Evolutionary conservation across 176 grass and related monocot species (phyloP).

Genomic region (Aegilops sharonensis): DNA sequence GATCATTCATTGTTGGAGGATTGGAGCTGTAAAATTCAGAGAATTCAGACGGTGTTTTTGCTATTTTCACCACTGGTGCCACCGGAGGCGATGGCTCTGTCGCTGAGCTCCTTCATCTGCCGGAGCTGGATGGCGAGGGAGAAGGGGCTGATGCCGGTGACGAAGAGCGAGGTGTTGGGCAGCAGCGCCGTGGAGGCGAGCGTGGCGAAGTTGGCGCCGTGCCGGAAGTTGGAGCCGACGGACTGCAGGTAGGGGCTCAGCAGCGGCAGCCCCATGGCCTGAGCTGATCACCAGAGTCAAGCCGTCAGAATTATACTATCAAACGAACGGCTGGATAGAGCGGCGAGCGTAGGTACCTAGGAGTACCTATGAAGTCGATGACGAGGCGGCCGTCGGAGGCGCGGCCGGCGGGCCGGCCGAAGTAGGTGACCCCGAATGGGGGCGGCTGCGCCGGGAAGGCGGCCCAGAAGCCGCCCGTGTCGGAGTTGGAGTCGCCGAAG

Average conservation of each 20-base stretch:
- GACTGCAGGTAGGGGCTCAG: slow-evolving; percentile 79
- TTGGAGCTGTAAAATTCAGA: background rate
- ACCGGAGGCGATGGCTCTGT: slow-evolving; percentile 12
- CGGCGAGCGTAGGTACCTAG: background rate
- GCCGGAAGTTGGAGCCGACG: slow-evolving; percentile 58
- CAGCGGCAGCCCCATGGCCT: slow-evolving; percentile 61
- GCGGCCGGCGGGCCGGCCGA: slow-evolving; percentile 50
- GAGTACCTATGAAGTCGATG: slow-evolving; percentile 67
- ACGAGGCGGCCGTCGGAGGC: slow-evolving; percentile 71
- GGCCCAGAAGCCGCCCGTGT: slow-evolving; percentile 87
- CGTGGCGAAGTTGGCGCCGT: slow-evolving; percentile 82
- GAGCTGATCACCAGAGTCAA: slow-evolving; percentile 25
- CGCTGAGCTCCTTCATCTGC: slow-evolving; percentile 56
- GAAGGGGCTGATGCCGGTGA: slow-evolving; percentile 77
- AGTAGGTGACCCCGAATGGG: slow-evolving; percentile 78
- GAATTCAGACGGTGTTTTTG: background rate
- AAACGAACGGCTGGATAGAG: background rate
- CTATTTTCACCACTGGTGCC: slow-evolving; percentile 7
- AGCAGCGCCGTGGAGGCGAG: slow-evolving; percentile 66
- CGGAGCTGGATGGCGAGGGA: slow-evolving; percentile 64
- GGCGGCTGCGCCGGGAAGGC: slow-evolving; percentile 58
- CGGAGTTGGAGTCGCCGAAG: slow-evolving; percentile 96
- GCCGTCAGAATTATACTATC: background rate
- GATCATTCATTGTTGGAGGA: background rate
- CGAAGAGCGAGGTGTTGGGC: slow-evolving; percentile 72